Base-by-base conservation (phyloP, 495 filamentous ascomycete genomes). In the Hapsidospora chrysogenum region DNA sequence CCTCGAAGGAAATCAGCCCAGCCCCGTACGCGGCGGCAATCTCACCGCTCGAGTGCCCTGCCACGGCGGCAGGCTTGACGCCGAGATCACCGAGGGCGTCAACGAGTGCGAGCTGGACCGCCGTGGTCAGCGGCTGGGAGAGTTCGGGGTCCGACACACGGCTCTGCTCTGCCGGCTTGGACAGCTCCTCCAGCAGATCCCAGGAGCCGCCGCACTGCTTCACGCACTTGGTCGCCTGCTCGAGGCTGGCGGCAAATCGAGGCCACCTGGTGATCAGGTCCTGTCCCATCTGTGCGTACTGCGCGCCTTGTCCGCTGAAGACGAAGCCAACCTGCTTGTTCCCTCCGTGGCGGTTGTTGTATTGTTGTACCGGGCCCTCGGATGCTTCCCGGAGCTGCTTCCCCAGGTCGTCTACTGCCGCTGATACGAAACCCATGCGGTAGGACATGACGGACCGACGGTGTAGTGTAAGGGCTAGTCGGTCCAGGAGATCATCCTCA, bases 51-150 rank as follows among this genome's bases (percentile, higher is more conserved):
- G 49, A 54, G 17, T 58, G 55, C 3, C 55, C 53, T n/a, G 54
- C 42, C 4, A 53, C 50, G 16, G 52, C 49, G 17, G 38, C 39
- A 1, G 66, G 62, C 1, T 32, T 37, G 11, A 74, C 51, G 14
- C 56, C 54, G 50, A 58, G 62, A n/a, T 44, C 47, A 3, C 37
- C 31, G 4, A 72, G 43, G 3, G 68, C 39, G 15, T 65, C 56
- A 0, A 69, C 58, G 5, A 75, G 38, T 3, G 57, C 58, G 14
- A 65, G 44, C 37, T 65, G 58, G 1, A 65, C 20, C 37, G 52
- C 50, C 5, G 56, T 60, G 19, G 50, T 66, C 19, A 58, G 26
- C 10, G 57, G 44, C 32, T 61, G 58, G 8, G 53, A 52, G n/a
- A 56, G 38, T 39, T 44, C 26, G 11, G 50, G 47, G 11, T 46